These are phyloP conservation scores for Cadophora gregata DNA, from an alignment of 2,329 filamentous ascomycete genomes.

Conservation along the genomic window DNA sequence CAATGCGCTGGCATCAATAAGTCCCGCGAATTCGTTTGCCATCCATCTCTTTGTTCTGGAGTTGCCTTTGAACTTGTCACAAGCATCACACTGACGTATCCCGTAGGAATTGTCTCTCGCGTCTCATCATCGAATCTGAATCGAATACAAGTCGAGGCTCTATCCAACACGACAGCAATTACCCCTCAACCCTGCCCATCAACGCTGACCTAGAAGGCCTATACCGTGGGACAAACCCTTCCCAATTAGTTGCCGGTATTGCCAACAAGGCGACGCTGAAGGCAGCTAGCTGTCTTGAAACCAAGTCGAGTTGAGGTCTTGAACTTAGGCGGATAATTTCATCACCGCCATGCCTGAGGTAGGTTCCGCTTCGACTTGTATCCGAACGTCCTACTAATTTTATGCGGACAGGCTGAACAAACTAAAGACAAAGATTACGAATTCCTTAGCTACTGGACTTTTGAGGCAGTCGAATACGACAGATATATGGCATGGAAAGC, in stretches of 20 bases:
- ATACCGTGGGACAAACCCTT: not conserved
- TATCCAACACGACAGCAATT: not conserved
- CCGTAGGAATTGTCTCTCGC: not conserved
- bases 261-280: not conserved
- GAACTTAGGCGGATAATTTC: not conserved
- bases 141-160: not conserved
- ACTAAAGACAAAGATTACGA: not conserved
- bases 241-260: not conserved
- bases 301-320: not conserved
- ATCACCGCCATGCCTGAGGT: not conserved
- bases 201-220: not conserved
- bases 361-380: not conserved
- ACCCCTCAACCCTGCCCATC: not conserved
- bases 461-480: not conserved
- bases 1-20: not conserved
- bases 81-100: not conserved
- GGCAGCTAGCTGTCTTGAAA: no score
- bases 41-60: not conserved
- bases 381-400: not conserved
- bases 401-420: not conserved
- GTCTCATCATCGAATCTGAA: not conserved
- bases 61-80: not conserved
- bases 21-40: not conserved
- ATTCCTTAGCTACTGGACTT: not conserved
- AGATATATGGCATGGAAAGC: not conserved